Base-by-base conservation (phyloP, 1,139 yeast genomes). In the Suhomyces bribrorum region DNA sequence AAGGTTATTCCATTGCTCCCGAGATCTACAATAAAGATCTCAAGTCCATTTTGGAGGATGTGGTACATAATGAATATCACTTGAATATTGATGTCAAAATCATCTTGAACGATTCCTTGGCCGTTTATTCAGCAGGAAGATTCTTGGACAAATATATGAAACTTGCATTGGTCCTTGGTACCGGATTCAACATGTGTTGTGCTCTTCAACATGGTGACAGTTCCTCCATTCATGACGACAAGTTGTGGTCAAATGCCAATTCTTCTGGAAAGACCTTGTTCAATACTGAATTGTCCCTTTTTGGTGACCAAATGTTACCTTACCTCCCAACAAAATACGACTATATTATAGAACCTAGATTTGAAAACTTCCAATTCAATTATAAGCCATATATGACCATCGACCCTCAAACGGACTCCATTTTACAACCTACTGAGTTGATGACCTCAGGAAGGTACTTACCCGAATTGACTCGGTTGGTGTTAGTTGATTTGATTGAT, bases 361-460 rank as follows among this genome's bases (percentile, higher is more conserved):
- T 74, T 49, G 46, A 48, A 16, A 40, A 47, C 28, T 44, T 45
- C 14, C 57, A 52, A 37, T 47, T 54, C 39, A 48, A 46, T 27
- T 70, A 62, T 48, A 50, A 60, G 41, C 59, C 72, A 14, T 70
- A 58, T 52, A 61, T 68, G 69, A 44, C 50, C 6, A 45, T 54
- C 6, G 75, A 67, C 40, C 64, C 64, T 4, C 29, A 29, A 4
- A 50, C 57, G n/a, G 44, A 56, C 14, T 54, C 57, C 7, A 60
- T 75, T 27, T 73, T 75, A 50, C 83, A 79, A 52, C 84, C 84
- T 2, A 57, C 70, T 31, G 84, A 79, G 52, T 59, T 74, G 42
- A 61, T 77, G 64, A 69, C 79, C 26, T 65, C 79, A 34, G 84
- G 83, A 1, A 61, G 83, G 47, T 79, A 79, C 54, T 61, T 79